These are phyloP conservation scores for Hyaloscypha variabilis DNA, from an alignment of 495 filamentous ascomycete species.

Conservation along the genomic window DNA sequence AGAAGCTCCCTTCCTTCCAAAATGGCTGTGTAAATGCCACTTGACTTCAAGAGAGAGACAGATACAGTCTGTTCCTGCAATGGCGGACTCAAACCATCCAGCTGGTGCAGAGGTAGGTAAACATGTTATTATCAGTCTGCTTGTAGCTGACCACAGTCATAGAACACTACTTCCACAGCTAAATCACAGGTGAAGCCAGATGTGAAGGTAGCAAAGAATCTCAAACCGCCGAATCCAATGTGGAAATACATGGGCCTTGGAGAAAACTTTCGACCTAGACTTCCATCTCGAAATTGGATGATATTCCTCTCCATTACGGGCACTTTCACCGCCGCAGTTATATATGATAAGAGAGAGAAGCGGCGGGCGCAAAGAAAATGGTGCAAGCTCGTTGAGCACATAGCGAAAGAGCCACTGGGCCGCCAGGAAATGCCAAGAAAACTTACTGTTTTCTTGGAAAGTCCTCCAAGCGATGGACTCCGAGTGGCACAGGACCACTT, in stretches of 20 bases:
- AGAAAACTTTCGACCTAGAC: conserved; percentile 76
- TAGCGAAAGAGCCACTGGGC: conserved; percentile 75
- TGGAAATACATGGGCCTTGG: conserved; percentile 76
- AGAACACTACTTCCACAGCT: conserved; percentile 10
- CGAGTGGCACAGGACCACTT: conserved; percentile 87
- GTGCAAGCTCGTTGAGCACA: conserved; percentile 82
- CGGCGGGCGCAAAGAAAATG: conserved; percentile 81
- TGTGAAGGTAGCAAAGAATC: conserved; percentile 41
- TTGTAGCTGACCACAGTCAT: neutral
- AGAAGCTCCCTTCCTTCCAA: neutral
- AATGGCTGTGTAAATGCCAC: neutral
- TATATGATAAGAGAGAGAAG: conserved; percentile 92
- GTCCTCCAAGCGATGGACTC: conserved; percentile 84
- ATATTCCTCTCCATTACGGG: conserved; percentile 86
- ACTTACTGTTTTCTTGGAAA: conserved; percentile 82
- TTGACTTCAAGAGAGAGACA: neutral
- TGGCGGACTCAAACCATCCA: conserved; percentile 29
- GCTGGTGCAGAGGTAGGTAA: conserved; percentile 22
- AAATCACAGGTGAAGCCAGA: conserved; percentile 36
- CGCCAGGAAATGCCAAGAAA: conserved; percentile 75
- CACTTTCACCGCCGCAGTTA: conserved; percentile 72
- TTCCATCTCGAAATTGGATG: conserved; percentile 96
- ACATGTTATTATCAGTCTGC: neutral
- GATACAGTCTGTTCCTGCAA: neutral
- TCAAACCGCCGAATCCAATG: conserved; percentile 63